Base-by-base conservation (phyloP, 164 flowering plant species). In the Annona cherimola region DNA sequence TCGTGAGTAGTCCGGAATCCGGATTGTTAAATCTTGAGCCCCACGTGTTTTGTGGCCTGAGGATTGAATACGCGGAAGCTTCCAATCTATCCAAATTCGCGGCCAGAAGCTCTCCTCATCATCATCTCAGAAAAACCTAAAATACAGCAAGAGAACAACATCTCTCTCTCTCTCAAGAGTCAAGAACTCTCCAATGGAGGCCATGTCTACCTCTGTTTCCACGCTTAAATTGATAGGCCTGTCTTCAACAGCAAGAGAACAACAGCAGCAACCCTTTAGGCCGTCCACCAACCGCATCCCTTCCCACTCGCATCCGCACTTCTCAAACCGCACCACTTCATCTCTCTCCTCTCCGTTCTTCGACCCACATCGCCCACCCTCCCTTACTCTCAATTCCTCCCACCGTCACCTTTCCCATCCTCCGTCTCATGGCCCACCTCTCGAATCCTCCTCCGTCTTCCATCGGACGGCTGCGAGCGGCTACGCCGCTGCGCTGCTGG, bases 401-500 rank as follows among this genome's bases (percentile, higher is more conserved):
- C 42, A 67, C 20, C 46, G 18, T 39, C 75, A 62, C 68, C 35
- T 66, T 60, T 61, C 69, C 82, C 60, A 50, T 74, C 78, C 39
- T 45, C 62, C 61, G 55, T 44, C n/a, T 14, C 63, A 66, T 8
- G 75, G 44, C 75, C 55, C 50, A 26, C 76, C 57, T 11, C 74
- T 39, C 20, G 4, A 20, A 26, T 54, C 60, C 67, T 19, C 62
- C 42, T 18, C 66, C 42, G 18, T 6, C 76, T 16, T 68, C 8
- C 84, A 82, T 69, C 70, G 65, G 3, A 82, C 76, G 16, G 67
- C 73, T 45, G 82, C 96, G 2, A 80, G 73, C 16, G 92, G 90
- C 12, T 89, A 88, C 57, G 93, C 92, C 0, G 90, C 89, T 4
- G 93, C 93, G 1, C 86, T 87, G 8, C 41, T 89, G 1, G 90